Percentiles rank a stretch among this genome's conserved stretches.
phyloP scores from a whole-genome alignment of 768 basidiomycete species.

The Boletus speciosus region DNA sequence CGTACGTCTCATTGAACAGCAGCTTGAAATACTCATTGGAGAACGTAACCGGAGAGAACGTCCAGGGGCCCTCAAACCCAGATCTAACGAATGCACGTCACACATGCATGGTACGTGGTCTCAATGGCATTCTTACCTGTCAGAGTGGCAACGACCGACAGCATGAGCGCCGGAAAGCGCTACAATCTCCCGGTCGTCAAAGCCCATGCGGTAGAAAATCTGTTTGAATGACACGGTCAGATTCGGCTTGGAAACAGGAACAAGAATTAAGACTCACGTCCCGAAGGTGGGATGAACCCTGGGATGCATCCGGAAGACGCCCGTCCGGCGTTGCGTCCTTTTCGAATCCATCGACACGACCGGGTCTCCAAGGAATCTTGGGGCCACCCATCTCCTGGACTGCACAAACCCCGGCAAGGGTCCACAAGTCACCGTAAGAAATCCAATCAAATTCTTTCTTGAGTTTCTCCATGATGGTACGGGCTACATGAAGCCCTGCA shows the following conservation, averaged over 20 bases:
- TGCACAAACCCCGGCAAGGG: slow-evolving; percentile 88
- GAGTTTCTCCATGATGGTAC: slow-evolving; percentile 78
- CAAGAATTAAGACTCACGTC: slow-evolving; percentile 42
- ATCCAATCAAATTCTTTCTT: slow-evolving; percentile 92
- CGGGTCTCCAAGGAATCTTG: slow-evolving; percentile 89
- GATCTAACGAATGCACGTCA: slow-evolving; percentile 39
- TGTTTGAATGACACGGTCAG: slow-evolving; percentile 9
- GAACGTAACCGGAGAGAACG: slow-evolving; percentile 86
- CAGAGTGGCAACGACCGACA: slow-evolving; percentile 88
- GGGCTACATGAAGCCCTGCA: slow-evolving; percentile 76
- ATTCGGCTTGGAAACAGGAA: not conserved
- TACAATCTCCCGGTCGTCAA: slow-evolving; percentile 97
- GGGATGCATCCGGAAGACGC: slow-evolving; percentile 82
- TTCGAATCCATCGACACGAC: slow-evolving; percentile 83
- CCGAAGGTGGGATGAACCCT: slow-evolving; percentile 83
- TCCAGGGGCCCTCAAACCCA: slow-evolving; percentile 91
- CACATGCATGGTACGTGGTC: not conserved
- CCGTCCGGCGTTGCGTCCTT: slow-evolving; percentile 79
- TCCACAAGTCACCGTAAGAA: slow-evolving; percentile 95
- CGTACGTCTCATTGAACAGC: slow-evolving; percentile 79
- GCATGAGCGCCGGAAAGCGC: slow-evolving; percentile 93
- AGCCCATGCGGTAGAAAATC: slow-evolving; percentile 80
- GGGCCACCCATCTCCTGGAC: slow-evolving; percentile 94
- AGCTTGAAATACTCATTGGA: slow-evolving; percentile 87
- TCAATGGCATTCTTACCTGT: slow-evolving; percentile 46